Percentiles rank a stretch among this genome's conserved stretches.
These are phyloP conservation scores for Reticulascus tulasneorum DNA, from an alignment of 2,329 filamentous ascomycete genomes.

Conservation along the genomic window DNA sequence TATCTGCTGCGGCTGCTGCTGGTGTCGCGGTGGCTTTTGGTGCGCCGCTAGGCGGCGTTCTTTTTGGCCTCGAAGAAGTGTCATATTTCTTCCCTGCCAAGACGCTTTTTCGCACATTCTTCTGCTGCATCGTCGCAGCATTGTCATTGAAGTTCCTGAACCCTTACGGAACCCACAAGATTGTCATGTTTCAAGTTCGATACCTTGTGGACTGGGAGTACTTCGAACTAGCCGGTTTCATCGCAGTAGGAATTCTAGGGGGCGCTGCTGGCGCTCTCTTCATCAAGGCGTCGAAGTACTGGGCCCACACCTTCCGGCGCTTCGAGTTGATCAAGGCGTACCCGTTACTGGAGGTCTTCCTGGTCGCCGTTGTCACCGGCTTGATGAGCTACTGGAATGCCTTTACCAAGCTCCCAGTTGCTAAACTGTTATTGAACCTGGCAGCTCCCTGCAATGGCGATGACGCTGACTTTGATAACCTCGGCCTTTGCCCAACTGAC, in stretches of 20 bases:
- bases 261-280: conserved; percentile 85
- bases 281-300: conserved; percentile 89
- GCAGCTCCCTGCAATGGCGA: conserved; percentile 80
- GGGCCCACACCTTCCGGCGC: conserved; percentile 85
- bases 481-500: conserved; percentile 73
- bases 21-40: conserved; percentile 94
- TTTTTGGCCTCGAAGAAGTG: conserved; percentile 94
- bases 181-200: conserved; percentile 92
- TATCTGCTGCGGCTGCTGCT: conserved; percentile 89
- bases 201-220: conserved; percentile 90
- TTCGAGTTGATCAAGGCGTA: conserved; percentile 75
- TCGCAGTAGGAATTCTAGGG: conserved; percentile 80
- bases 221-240: conserved; percentile 83
- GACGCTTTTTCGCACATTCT: conserved; percentile 95
- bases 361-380: conserved; percentile 83
- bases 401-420: conserved; percentile 83
- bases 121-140: conserved; percentile 92
- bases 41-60: conserved; percentile 78
- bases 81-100: conserved; percentile 97
- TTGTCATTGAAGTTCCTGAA: conserved; percentile 92
- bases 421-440: conserved; percentile 84
- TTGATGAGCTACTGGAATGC: conserved; percentile 90
- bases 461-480: conserved; percentile 55
- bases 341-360: conserved; percentile 80
- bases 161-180: conserved; percentile 93